phyloP scores from a whole-genome alignment of 78 protist species.

The Polysphondylium violaceum region DNA sequence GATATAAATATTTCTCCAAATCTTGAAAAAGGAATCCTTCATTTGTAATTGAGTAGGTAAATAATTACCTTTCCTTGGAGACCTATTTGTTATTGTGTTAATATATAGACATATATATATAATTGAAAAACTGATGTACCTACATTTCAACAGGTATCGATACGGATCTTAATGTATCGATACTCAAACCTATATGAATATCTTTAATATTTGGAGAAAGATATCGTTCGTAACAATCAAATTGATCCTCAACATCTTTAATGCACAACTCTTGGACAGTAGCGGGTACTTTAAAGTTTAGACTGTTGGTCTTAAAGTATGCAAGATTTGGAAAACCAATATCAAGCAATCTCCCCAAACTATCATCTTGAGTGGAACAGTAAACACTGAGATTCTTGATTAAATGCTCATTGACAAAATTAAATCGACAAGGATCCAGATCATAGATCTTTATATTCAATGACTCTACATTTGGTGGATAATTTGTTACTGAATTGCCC shows the following conservation, averaged over 20 bases:
- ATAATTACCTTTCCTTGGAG: neutral
- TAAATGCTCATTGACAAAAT: neutral
- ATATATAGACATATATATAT: no score
- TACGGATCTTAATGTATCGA: neutral
- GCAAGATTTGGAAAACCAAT: neutral
- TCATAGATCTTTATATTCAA: neutral
- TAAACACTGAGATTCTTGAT: neutral
- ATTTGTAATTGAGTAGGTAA: neutral
- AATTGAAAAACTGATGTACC: neutral
- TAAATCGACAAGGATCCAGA: neutral
- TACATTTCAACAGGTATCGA: neutral
- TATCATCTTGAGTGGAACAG: neutral
- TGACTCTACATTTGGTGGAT: neutral
- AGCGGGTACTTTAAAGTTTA: neutral
- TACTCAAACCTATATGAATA: neutral
- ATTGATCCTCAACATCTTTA: neutral
- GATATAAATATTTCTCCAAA: neutral
- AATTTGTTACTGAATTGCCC: neutral
- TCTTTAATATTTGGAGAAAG: neutral
- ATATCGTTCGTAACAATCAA: neutral
- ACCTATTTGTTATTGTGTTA: neutral
- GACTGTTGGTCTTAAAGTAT: neutral
- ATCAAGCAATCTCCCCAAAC: neutral
- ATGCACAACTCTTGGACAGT: neutral
- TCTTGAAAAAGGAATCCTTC: neutral